Percentiles rank a stretch among this genome's conserved stretches.
Evolutionary conservation across 2,329 filamentous ascomycete species (phyloP).

Genomic region (Macrophomina pseudophaseolina): DNA sequence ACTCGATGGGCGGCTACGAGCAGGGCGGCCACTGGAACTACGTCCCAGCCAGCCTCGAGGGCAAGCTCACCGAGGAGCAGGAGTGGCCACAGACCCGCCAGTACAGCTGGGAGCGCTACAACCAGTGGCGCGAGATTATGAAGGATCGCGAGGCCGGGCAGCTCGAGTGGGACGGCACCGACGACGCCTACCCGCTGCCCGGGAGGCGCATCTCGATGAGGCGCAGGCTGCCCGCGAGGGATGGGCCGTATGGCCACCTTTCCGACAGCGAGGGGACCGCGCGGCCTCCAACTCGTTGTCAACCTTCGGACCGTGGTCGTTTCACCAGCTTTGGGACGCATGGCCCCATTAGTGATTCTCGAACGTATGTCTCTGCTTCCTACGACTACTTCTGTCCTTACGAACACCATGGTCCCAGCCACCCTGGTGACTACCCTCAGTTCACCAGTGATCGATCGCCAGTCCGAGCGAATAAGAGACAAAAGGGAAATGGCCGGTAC

Average conservation of each 20-base stretch:
- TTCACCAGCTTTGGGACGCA: not conserved
- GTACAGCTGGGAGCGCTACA: not conserved
- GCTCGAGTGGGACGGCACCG: not conserved
- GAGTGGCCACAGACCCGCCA: not conserved
- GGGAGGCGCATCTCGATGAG: not conserved
- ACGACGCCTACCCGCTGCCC: not conserved
- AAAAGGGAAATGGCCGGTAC: no score
- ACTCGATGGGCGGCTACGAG: conserved; percentile 6
- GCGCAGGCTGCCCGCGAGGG: not conserved
- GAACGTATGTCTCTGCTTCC: not conserved
- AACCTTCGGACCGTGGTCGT: not conserved
- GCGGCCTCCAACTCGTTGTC: not conserved
- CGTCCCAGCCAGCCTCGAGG: not conserved
- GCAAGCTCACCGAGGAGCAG: not conserved
- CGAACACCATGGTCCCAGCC: not conserved
- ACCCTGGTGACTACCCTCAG: no score
- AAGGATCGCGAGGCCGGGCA: not conserved
- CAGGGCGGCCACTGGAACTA: conserved; percentile 6
- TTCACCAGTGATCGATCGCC: no score
- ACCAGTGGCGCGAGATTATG: not conserved
- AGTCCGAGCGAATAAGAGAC: no score
- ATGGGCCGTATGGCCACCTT: not conserved
- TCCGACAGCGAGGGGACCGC: not conserved
- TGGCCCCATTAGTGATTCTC: not conserved
- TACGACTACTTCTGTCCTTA: not conserved